phyloP scores from a whole-genome alignment of 2,329 filamentous ascomycete genomes.

The Periconia sp. region DNA sequence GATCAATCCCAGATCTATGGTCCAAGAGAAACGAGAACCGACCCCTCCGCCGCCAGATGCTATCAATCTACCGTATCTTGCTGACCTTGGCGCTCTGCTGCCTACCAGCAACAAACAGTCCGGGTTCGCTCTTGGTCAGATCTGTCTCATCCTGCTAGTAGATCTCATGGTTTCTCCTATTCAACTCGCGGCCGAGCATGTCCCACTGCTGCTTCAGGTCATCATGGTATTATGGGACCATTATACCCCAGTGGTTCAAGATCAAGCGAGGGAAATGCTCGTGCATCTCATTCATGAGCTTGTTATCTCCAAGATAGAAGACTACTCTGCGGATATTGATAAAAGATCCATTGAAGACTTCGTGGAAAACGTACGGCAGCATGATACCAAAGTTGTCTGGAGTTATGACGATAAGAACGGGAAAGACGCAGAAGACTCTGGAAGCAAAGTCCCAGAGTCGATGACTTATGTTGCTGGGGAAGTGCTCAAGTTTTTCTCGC shows the following conservation, averaged over 20 bases:
- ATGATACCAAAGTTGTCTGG: conserved; percentile 87
- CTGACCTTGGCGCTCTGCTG: conserved; percentile 50
- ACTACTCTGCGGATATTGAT: conserved; percentile 64
- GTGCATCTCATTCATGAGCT: conserved; percentile 96
- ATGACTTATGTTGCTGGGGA: conserved; percentile 85
- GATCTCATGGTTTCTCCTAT: conserved; percentile 95
- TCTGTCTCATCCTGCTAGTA: conserved; percentile 90
- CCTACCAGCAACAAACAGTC: conserved; percentile 49
- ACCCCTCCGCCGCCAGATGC: conserved; percentile 67
- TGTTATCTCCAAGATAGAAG: conserved; percentile 77
- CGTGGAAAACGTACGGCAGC: conserved; percentile 81
- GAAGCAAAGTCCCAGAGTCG: conserved; percentile 78
- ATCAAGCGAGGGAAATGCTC: conserved; percentile 95
- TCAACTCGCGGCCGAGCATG: conserved; percentile 73
- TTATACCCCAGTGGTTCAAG: conserved; percentile 91
- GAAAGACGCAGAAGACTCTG: conserved; percentile 66
- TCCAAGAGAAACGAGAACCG: conserved; percentile 72
- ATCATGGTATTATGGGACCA: conserved; percentile 96
- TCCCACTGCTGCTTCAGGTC: conserved; percentile 86
- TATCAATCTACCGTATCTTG: conserved; percentile 79
- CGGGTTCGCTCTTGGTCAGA: conserved; percentile 87
- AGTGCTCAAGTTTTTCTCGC: conserved; percentile 81
- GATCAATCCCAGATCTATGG: conserved; percentile 95
- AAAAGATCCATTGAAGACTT: conserved; percentile 82
- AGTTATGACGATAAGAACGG: conserved; percentile 90